These are phyloP conservation scores for Aethionema arabicum DNA, from an alignment of 345 rosid genomes.

Conservation along the genomic window DNA sequence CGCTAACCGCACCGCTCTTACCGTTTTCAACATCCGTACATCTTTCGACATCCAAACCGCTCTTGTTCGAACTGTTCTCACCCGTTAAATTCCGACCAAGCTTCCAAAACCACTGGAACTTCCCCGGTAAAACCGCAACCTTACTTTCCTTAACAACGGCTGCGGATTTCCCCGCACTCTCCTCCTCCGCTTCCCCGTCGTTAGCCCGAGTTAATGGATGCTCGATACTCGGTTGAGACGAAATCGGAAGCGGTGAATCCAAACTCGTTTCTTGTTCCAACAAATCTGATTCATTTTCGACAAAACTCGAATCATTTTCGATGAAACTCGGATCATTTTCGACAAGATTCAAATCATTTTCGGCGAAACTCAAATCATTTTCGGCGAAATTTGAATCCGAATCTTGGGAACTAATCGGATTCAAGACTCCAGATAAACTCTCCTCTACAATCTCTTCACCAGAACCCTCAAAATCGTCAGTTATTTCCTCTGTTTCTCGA, in stretches of 20 bases:
- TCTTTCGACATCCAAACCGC: conserved; percentile 34
- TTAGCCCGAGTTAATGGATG: conserved; percentile 36
- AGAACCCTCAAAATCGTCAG: conserved; percentile 32
- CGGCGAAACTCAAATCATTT: conserved; percentile 61
- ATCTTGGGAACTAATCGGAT: conserved; percentile 51
- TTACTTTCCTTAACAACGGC: conserved; percentile 50
- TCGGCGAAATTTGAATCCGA: conserved; percentile 50
- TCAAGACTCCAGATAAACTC: conserved; percentile 46
- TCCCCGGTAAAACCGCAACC: conserved; percentile 48
- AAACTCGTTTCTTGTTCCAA: conserved; percentile 41
- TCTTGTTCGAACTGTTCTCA: conserved; percentile 48
- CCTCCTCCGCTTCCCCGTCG: conserved; percentile 34
- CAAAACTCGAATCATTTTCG: conserved; percentile 40
- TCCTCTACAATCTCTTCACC: conserved; percentile 66
- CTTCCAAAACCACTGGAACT: conserved; percentile 94
- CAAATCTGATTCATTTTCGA: conserved; percentile 58
- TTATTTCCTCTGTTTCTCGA: conserved; percentile 33
- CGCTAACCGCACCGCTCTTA: conserved; percentile 31
- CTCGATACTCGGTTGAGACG: conserved; percentile 44
- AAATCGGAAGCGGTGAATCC: conserved; percentile 55
- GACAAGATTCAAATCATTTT: conserved; percentile 47
- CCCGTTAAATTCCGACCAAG: conserved; percentile 55
- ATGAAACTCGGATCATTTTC: conserved; percentile 65
- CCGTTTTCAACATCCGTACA: conserved; percentile 36
- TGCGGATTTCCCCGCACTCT: conserved; percentile 36